Evolutionary conservation across 192 early-diverging fungal species (phyloP), one percentile per base, ranked within the genome.

Genomic region (Diversispora eburnea): DNA sequence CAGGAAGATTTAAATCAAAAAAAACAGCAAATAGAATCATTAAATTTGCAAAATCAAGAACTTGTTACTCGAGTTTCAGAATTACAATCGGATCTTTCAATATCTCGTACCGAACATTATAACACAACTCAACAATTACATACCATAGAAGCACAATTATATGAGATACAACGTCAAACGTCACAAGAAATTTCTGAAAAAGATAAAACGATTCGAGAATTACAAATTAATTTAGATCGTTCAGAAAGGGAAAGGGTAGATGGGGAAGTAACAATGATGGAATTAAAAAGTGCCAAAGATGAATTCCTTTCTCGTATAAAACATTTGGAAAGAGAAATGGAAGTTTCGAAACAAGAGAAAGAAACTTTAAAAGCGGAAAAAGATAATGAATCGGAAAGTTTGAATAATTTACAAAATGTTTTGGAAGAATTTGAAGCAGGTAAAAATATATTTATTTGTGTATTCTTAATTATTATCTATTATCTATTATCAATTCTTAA

Each of bases 401-500:
- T 92, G 52, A 75, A 73, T 12, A 98, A 98, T 73, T 82, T 98
- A 70, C 96, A 95, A 72, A 73, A 83, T 42, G 95, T 95, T 15
- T 81, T 98, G 61, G 90, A 93, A 80, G 89, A 91, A 76, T 93
- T 98, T 77, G 93, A 98, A 78, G 85, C 85, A 33, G 84, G 90
- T 82, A 86, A 86, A 80, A 22, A 52, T 15, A 39, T 15, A 4
- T 56, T 41, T 3, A 17, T 39, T 13, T 43, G n/a, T 51, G 20
- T 67, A 47, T 45, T 67, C 25, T 33, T 33, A 33, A 33, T 33
- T 33, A 33, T 33, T 33, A 33, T 33, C 25, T 33, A 33, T n/a
- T n/a, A n/a, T n/a, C n/a, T n/a, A 33, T 33, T 33, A 33, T 33
- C 25, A 1, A 33, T 33, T 33, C 12, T 52, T 52, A 0, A 49